Evolutionary conservation across 768 basidiomycete species (phyloP).

Genomic region (Butyriboletus loyo): DNA sequence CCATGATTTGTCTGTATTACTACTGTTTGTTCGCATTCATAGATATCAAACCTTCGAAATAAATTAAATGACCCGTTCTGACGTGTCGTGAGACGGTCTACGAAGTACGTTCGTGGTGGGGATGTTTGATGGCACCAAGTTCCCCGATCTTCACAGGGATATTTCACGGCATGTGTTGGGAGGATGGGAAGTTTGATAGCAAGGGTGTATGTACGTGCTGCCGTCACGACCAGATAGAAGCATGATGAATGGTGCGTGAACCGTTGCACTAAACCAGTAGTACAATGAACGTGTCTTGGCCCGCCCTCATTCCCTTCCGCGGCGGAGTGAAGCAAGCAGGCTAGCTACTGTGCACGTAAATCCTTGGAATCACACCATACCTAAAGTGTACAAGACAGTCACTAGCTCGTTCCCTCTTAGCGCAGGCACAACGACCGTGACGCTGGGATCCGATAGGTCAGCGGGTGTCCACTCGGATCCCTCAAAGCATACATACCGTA

Average conservation of each 20-base stretch:
- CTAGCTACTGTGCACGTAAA: neutral
- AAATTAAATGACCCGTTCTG: neutral
- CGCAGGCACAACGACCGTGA: no score
- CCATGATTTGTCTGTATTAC: constrained; percentile 22
- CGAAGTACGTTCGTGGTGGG: no score
- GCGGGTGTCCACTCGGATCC: no score
- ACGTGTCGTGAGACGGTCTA: no score
- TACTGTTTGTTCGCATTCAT: constrained; percentile 12
- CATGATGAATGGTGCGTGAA: neutral
- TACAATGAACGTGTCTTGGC: neutral
- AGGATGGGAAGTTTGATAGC: constrained; percentile 2
- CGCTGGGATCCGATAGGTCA: no score
- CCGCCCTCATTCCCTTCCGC: neutral
- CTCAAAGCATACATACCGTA: no score
- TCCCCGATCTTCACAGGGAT: neutral
- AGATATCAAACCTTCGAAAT: constrained; percentile 6
- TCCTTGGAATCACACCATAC: neutral
- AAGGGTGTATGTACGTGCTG: neutral
- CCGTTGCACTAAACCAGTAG: neutral
- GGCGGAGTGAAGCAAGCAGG: neutral
- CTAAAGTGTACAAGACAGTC: no score
- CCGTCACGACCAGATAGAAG: constrained; percentile 14
- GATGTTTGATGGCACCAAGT: neutral
- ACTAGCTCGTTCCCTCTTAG: no score
- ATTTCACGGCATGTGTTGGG: neutral